phyloP scores from a whole-genome alignment of 2,329 filamentous ascomycete species.

The Ophiostoma montium region DNA sequence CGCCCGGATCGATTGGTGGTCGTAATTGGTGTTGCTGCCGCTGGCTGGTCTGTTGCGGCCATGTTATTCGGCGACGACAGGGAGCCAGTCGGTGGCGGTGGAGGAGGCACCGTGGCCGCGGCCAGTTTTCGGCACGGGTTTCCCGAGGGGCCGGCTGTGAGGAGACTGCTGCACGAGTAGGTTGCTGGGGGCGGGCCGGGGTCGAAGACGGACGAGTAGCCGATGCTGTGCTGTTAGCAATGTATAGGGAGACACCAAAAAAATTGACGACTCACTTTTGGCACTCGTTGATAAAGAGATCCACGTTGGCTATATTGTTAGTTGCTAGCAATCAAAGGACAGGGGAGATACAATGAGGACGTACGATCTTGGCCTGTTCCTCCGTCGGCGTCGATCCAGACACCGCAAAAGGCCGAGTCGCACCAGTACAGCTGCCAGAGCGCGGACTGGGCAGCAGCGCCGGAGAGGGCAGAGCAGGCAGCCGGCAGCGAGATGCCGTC shows the following conservation, averaged over 20 bases:
- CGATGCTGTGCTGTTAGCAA: constrained; percentile 15
- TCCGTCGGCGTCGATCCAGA: constrained; percentile 20
- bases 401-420: constrained; percentile 35
- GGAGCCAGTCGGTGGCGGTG: too few relatives aligned
- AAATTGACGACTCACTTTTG: constrained; percentile 27
- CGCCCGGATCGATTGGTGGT: too few relatives aligned
- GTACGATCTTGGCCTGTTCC: constrained; percentile 30
- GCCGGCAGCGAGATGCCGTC: not conserved
- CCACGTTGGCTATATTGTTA: constrained; percentile 30
- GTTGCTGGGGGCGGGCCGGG: constrained; percentile 22
- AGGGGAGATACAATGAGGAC: too few relatives aligned
- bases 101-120: not conserved
- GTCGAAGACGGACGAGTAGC: constrained; percentile 19
- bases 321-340: too few relatives aligned
- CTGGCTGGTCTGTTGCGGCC: not conserved
- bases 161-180: constrained; percentile 17
- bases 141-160: constrained; percentile 2
- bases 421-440: constrained; percentile 38
- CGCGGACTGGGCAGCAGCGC: constrained; percentile 11
- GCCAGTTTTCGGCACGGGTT: constrained; percentile 1
- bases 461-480: constrained; percentile 7
- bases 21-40: too few relatives aligned
- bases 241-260: not conserved
- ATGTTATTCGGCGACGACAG: not conserved
- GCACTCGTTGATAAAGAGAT: constrained; percentile 36